Evolutionary conservation across 768 basidiomycete genomes (phyloP), one percentile per base, ranked within the genome.

Genomic region (Royoungia palumana): DNA sequence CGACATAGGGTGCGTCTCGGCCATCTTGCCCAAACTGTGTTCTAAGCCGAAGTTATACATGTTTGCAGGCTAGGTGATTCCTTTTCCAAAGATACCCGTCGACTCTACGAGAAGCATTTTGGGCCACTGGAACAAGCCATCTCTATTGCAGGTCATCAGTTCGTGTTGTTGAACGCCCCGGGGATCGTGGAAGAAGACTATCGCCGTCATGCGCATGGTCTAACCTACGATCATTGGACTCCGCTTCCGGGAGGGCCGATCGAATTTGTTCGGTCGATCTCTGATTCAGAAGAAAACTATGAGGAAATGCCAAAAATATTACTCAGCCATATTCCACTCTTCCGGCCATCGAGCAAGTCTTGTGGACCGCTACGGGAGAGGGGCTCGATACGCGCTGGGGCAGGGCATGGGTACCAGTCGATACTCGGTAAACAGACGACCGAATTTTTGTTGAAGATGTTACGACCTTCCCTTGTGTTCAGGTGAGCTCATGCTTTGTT

Each of bases 141-240:
- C 47, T 62, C 72, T 4, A 70, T 91, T 51, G 77, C 78, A 8
- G 89, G 85, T 40, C 85, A 90, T 58, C 81, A 81, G 0, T 76
- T 93, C 41, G 63, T 91, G n/a, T 70, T 82, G 41, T 65, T 93
- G 17, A 81, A 93, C 58, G 81, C 88, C 4, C 84, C 89, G 2
- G 84, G 80, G n/a, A 74, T 93, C 20, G 82, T 89, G 12, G 89
- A 92, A 49, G 87, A 91, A 65, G 88, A 90, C 58, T 89, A 89
- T 58, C 75, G 75, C 27, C 80, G 83, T 24, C 73, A 81, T 19
- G 77, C 73, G 3, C 72, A 63, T 13, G 74, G 72, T 8, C 60
- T 71, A 14, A 64, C 72, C 9, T 89, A 80, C 53, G 74, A 75
- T 32, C 64, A 75, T 35, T 89, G 85, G 85, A 60, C 59, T 34